A percentile compares a stretch with the other conserved stretches of the same genome.
Conservation (phyloP, 2,329 filamentous ascomycete species). For the Sporothrix pseudoabietina region DNA sequence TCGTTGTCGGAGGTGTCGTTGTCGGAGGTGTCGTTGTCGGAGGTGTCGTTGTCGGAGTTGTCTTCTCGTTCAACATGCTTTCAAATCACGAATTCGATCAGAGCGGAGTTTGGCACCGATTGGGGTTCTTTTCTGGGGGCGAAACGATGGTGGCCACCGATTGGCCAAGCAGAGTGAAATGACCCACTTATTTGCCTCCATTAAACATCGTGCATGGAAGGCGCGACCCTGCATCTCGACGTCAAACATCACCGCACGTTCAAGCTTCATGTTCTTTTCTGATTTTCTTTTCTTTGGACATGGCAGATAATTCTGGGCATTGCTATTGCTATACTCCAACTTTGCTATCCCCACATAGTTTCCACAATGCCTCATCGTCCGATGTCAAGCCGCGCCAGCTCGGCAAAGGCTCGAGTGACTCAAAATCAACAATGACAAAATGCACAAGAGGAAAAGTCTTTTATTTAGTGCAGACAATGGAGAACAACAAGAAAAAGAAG, state of each 20-base stretch:
- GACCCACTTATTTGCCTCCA: background rate
- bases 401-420: background rate
- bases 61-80: background rate
- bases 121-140: background rate
- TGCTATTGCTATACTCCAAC: too few relatives aligned
- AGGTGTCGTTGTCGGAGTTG: background rate
- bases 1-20: too few relatives aligned
- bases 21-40: background rate
- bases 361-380: background rate
- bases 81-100: background rate
- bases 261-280: background rate
- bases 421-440: background rate
- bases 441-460: too few relatives aligned
- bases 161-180: too few relatives aligned
- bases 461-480: slow-evolving; percentile 21
- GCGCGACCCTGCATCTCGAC: background rate
- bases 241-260: background rate
- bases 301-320: too few relatives aligned
- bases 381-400: background rate
- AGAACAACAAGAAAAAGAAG: background rate
- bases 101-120: background rate
- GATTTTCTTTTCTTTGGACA: too few relatives aligned
- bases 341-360: background rate
- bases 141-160: background rate
- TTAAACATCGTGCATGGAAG: background rate